Evolutionary conservation across 495 filamentous ascomycete species (phyloP), one percentile per base, ranked within the genome.

Genomic region (Trichoderma virens): DNA sequence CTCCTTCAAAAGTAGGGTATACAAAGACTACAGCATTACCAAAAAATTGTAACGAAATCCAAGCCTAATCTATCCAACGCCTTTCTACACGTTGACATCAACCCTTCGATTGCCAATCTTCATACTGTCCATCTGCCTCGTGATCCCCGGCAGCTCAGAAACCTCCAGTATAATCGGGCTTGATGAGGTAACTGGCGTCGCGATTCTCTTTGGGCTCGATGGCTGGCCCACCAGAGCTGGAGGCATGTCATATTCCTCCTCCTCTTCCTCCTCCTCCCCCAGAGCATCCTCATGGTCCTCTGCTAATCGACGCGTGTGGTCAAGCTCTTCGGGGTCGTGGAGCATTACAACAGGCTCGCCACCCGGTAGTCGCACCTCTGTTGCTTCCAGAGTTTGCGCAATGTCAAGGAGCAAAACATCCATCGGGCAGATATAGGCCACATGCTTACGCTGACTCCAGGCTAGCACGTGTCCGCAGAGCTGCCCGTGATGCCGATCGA

Each of bases 371-470:
- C 77, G 69, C 11, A 89, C 77, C 27, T 76, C 76, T 2, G 66
- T 66, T 0, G 86, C 88, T 11, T 81, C 82, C 6, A 98, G 78
- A 1, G 87, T 90, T 51, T 86, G 85, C 23, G 86, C 85, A 65
- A 98, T 97, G 70, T 98, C 93, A 41, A 87, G 82, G 18, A 97
- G 79, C 23, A 95, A 76, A 6, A 97, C 82, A 62, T 98, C 90
- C 93, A 98, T 98, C 3, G 93, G 93, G 64, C 90, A 90, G 66
- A 98, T 92, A 75, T 94, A 97, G 9, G 90, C 90, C 35, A 88
- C 86, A 66, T 84, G 81, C 69, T 84, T 91, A 65, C 84, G 84
- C 61, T 85, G 83, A 62, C 86, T 92, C 85, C 88, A 95, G 9
- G 93, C 93, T 13, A 97, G 79, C 16, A 98, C 90, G 67, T 97